Base-by-base conservation (phyloP, 352 stramenopile genomes). In the Globisporangium emineosum region DNA sequence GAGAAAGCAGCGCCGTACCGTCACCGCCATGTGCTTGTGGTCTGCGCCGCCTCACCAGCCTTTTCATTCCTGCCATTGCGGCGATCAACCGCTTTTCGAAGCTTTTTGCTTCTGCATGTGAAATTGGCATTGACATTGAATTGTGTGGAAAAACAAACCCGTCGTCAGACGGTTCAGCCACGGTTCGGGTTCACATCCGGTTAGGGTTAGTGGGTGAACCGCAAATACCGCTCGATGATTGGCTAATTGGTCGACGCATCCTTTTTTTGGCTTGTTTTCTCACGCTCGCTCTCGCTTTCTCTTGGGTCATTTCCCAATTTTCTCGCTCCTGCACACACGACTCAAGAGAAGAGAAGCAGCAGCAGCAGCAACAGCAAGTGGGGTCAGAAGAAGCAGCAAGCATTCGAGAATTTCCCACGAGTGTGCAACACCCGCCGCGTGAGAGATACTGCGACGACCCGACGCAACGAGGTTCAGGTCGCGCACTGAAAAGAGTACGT, bases 231-330 rank as follows among this genome's bases (percentile, higher is more conserved):
- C 2, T 15, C 40, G 6, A 9, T 40, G 60, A 65, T 65, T 65
- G 60, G 60, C 12, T 30, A 30, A 23, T 55, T 27, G 5, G 23
- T 5, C 29, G 55, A 15, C 6, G 27, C 40, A 29, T 35, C 19
- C 32, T 54, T 49, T 50, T 49, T 67, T 62, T 67, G 62, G 49
- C 61, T 69, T 73, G 68, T 70, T 75, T 56, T 55, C 52, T 33
- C 42, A 17, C 25, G n/a, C 37, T 57, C 29, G 33, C 55, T 58
- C 21, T 49, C 37, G 25, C 50, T 67, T 67, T 37, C 66, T 60
- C 56, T 67, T 70, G 33, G 45, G 55, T 78, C 71, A 78, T 73
- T 78, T 76, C 65, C 32, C 72, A 77, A 79, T 79, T 79, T 79
- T 70, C 72, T 79, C 72, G 63, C 66, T 72, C 43, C 55, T 51